These are phyloP conservation scores for Venturia oleaginea DNA, from an alignment of 2,329 filamentous ascomycete species.

Conservation along the genomic window DNA sequence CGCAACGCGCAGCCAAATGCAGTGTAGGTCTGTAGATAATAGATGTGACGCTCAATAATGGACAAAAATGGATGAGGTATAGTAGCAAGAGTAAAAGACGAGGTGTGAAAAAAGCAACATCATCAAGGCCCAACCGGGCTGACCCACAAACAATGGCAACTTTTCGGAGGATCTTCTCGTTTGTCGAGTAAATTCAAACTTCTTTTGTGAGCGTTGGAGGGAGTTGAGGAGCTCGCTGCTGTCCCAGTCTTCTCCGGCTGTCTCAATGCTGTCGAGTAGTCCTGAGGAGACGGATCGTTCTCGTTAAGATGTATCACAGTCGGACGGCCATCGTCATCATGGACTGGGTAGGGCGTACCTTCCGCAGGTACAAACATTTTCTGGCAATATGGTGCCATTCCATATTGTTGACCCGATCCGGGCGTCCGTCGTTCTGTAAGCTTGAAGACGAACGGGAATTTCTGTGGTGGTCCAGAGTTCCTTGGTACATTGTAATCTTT, in stretches of 20 bases:
- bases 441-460: conserved; percentile 53
- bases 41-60: background rate
- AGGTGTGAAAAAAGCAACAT: background rate
- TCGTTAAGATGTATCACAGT: conserved; percentile 34
- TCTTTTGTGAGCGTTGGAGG: background rate
- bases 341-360: conserved; percentile 33
- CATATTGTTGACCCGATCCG: conserved; percentile 24
- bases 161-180: conserved; percentile 13
- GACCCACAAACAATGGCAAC: conserved; percentile 15
- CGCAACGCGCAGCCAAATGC: background rate
- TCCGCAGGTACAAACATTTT: conserved; percentile 52
- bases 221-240: background rate
- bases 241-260: background rate
- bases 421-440: conserved; percentile 54
- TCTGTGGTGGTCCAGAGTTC: conserved; percentile 14
- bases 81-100: background rate
- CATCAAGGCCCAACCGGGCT: conserved; percentile 2
- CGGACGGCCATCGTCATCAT: conserved; percentile 25
- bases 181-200: background rate
- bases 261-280: conserved; percentile 18
- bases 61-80: background rate
- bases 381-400: conserved; percentile 49
- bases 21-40: background rate
- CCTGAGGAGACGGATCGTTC: conserved; percentile 27
- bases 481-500: background rate